These are phyloP conservation scores for Salix dunnii DNA, from an alignment of 345 rosid genomes.

Conservation along the genomic window DNA sequence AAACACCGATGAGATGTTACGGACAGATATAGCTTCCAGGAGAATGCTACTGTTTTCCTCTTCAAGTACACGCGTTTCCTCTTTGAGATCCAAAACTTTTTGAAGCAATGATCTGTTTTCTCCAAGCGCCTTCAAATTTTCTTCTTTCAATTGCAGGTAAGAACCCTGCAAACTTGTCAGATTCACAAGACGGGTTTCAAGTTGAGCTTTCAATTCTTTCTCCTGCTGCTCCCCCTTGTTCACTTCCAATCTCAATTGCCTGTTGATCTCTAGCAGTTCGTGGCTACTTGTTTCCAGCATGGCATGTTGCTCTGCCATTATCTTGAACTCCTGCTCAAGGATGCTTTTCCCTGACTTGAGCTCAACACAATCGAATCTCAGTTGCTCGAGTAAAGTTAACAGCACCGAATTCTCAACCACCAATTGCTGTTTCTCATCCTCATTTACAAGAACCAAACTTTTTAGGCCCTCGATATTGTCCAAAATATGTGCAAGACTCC, in stretches of 20 bases:
- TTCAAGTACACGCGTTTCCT: slow-evolving; percentile 43
- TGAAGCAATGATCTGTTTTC: slow-evolving; percentile 42
- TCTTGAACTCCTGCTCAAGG: slow-evolving; percentile 41
- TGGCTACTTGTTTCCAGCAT: slow-evolving; percentile 45
- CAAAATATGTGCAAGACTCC: slow-evolving; percentile 47
- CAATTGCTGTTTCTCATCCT: slow-evolving; percentile 62
- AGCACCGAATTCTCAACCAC: slow-evolving; percentile 73
- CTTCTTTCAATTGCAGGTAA: slow-evolving; percentile 45
- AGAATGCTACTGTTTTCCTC: slow-evolving; percentile 51
- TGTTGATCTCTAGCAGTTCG: slow-evolving; percentile 60
- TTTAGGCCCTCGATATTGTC: slow-evolving; percentile 52
- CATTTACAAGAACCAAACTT: slow-evolving; percentile 41
- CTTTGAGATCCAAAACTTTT: slow-evolving; percentile 47
- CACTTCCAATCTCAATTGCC: slow-evolving; percentile 51
- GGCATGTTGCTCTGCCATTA: slow-evolving; percentile 24
- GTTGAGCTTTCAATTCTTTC: slow-evolving; percentile 37
- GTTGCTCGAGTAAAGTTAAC: slow-evolving; percentile 50
- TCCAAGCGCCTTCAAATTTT: slow-evolving; percentile 40
- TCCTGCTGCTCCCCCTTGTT: slow-evolving; percentile 37
- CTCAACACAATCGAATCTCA: slow-evolving; percentile 47
- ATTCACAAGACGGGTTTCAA: slow-evolving; percentile 38
- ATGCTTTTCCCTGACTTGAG: slow-evolving; percentile 45
- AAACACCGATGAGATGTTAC: slow-evolving; percentile 47
- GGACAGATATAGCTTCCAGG: slow-evolving; percentile 48
- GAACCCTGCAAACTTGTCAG: slow-evolving; percentile 49